These are phyloP conservation scores for Penicillium paradoxum DNA, from an alignment of 495 filamentous ascomycete species.

Conservation along the genomic window DNA sequence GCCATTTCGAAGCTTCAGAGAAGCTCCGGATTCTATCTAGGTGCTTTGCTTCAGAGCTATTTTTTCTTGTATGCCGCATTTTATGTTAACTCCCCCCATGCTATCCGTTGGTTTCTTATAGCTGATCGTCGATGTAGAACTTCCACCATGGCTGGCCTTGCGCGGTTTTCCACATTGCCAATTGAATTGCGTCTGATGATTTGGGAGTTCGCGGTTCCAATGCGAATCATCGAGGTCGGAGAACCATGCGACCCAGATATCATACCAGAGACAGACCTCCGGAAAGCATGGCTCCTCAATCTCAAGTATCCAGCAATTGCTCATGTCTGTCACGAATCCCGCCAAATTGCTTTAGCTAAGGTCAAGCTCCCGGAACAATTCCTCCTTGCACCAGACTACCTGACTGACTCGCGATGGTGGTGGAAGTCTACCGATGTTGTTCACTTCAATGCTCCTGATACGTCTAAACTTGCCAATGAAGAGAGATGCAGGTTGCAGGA, in stretches of 20 bases:
- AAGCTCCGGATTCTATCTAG: too few species aligned
- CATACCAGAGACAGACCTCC: neutral
- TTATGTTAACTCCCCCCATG: neutral
- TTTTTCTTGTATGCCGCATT: neutral
- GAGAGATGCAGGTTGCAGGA: neutral
- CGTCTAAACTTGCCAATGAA: neutral
- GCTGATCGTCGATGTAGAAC: neutral
- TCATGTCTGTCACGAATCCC: neutral
- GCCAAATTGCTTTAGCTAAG: neutral
- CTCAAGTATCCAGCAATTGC: neutral
- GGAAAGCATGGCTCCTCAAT: neutral
- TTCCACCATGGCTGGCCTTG: neutral
- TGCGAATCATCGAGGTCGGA: neutral
- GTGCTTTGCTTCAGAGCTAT: neutral
- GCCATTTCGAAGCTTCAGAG: too few species aligned
- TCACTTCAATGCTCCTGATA: neutral
- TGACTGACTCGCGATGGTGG: neutral
- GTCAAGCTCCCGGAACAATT: neutral
- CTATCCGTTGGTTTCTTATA: neutral
- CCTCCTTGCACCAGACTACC: neutral
- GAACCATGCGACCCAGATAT: neutral
- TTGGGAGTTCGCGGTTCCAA: neutral
- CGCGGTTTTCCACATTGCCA: neutral
- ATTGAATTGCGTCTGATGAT: neutral
- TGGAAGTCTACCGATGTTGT: neutral